A percentile compares a stretch with the other conserved stretches of the same genome.
Evolutionary conservation across 495 filamentous ascomycete species (phyloP).

Genomic region (Podospora bellae-mahoneyi): DNA sequence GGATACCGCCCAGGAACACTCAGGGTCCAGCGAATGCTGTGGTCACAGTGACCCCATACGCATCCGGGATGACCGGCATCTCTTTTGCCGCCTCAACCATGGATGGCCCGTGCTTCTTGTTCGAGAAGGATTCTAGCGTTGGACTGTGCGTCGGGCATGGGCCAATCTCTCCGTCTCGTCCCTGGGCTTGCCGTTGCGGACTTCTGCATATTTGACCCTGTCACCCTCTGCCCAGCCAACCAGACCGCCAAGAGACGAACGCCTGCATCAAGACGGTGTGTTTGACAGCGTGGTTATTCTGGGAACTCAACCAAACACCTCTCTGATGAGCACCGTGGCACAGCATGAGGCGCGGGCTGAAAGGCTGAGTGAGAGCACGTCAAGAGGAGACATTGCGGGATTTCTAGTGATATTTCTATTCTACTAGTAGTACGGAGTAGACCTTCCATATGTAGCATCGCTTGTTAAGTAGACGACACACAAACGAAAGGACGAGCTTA

Average conservation of each 20-base stretch:
- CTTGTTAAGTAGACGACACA: neutral
- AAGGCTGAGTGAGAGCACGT: neutral
- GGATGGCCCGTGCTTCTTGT: constrained; percentile 16
- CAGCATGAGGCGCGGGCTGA: neutral
- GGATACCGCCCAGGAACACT: constrained; percentile 18
- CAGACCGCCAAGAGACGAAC: neutral
- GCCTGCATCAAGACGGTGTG: neutral
- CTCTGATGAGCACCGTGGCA: constrained; percentile 8
- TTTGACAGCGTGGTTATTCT: constrained; percentile 4
- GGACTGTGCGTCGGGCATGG: constrained; percentile 23
- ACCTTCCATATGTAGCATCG: neutral
- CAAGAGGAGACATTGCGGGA: neutral
- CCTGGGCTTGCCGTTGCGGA: neutral
- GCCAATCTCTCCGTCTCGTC: constrained; percentile 17
- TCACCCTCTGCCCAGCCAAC: constrained; percentile 1
- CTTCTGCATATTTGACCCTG: neutral
- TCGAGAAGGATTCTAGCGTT: constrained; percentile 36
- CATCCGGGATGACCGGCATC: constrained; percentile 18
- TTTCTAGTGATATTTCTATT: neutral
- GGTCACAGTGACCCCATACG: constrained; percentile 17
- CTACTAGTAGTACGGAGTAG: neutral
- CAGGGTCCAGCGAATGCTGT: constrained; percentile 8
- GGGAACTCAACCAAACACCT: neutral
- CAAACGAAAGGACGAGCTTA: neutral
- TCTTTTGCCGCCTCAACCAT: constrained; percentile 24